Evolutionary conservation across 495 filamentous ascomycete genomes (phyloP).

Genomic region (Neurospora sp.): DNA sequence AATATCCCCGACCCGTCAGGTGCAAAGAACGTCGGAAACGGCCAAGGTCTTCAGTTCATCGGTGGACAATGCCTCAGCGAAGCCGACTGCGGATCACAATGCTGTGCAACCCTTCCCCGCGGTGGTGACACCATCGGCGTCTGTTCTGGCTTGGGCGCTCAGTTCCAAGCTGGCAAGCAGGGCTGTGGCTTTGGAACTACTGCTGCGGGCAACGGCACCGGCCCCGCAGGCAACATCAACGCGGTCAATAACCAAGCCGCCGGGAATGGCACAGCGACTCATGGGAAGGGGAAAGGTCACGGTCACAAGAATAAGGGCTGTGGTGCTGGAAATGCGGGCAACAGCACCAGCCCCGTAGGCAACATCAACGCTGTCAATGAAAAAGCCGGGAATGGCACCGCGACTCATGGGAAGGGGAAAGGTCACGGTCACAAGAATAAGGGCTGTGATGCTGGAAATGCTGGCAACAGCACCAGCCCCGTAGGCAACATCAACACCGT

Average conservation of each 20-base stretch:
- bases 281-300: not conserved
- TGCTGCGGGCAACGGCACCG: not conserved
- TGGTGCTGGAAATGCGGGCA: not conserved
- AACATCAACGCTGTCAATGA: not conserved
- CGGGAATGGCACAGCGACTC: not conserved
- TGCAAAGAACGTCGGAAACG: conserved; percentile 31
- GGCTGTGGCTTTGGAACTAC: conserved; percentile 19
- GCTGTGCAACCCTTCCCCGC: conserved; percentile 23
- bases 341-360: not conserved
- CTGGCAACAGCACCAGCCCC: not conserved
- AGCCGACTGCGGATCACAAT: conserved; percentile 31
- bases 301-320: not conserved
- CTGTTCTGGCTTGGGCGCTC: conserved; percentile 23
- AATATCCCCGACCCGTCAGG: conserved; percentile 20
- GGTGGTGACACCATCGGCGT: conserved; percentile 23
- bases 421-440: too few species aligned
- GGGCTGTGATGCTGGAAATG: not conserved
- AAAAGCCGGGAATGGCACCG: not conserved
- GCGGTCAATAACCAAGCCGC: not conserved
- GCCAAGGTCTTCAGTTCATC: conserved; percentile 31
- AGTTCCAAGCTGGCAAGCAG: conserved; percentile 21
- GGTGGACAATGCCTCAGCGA: conserved; percentile 31
- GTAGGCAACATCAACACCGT: not conserved
- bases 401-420: not conserved
- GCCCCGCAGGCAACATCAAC: not conserved